Conservation (phyloP, 1,284 basidiomycete species). For the Megacollybia platyphylla region DNA sequence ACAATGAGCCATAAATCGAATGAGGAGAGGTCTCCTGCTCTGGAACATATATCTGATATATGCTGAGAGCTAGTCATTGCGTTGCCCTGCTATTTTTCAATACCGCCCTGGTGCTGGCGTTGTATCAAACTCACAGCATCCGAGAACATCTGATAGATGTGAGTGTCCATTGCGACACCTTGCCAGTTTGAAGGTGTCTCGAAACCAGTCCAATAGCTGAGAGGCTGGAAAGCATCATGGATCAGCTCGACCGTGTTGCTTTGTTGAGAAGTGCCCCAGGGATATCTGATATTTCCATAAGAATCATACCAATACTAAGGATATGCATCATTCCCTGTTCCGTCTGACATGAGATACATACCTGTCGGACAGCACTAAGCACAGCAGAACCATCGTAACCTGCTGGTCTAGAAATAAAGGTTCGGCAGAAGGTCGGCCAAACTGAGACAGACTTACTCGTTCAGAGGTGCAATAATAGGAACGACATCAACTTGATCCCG, state of each 20-base stretch:
- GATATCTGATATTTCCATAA: constrained; percentile 66
- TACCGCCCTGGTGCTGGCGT: constrained; percentile 66
- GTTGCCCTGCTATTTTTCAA: constrained; percentile 45
- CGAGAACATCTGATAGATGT: constrained; percentile 63
- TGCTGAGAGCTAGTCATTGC: constrained; percentile 40
- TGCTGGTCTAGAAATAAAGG: constrained; percentile 2
- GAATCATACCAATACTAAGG: constrained; percentile 28
- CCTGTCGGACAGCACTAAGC: constrained; percentile 3
- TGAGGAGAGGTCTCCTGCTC: constrained; percentile 13
- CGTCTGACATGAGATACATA: neutral
- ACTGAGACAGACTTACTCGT: constrained; percentile 47
- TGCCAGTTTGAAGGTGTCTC: constrained; percentile 31
- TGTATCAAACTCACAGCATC: constrained; percentile 19
- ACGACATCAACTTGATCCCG: constrained; percentile 40
- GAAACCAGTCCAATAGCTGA: constrained; percentile 66
- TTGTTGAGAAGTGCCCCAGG: constrained; percentile 41
- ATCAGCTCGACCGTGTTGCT: constrained; percentile 63
- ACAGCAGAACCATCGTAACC: constrained; percentile 4
- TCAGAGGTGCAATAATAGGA: constrained; percentile 42
- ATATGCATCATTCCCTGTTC: neutral
- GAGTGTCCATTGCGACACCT: constrained; percentile 76
- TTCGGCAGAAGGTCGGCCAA: neutral
- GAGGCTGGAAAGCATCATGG: constrained; percentile 78
- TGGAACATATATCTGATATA: constrained; percentile 13
- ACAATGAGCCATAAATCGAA: constrained; percentile 46